phyloP scores from a whole-genome alignment of 1,284 basidiomycete species.

The Tilletia indica region DNA sequence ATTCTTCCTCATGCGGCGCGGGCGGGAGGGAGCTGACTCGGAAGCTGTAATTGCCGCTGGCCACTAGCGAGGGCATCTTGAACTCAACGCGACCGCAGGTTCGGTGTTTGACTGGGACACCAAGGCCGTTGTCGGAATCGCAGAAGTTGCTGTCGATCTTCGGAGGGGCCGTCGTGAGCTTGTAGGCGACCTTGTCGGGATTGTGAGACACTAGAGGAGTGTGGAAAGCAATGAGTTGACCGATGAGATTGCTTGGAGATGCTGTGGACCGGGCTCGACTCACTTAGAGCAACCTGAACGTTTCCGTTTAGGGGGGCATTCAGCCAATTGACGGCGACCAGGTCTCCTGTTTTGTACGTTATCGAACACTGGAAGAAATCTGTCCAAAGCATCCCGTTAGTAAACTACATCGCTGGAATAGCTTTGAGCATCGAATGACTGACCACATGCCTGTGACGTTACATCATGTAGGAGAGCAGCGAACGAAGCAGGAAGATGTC shows the following conservation, averaged over 20 bases:
- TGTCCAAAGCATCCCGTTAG: no score
- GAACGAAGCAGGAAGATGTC: neutral
- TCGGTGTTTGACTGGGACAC: neutral
- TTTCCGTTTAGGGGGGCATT: conserved; percentile 6
- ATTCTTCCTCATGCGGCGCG: conserved; percentile 9
- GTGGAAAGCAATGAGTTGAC: no score
- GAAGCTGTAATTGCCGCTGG: conserved; percentile 2
- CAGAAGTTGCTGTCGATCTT: neutral
- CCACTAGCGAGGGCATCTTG: conserved; percentile 9
- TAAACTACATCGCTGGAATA: no score
- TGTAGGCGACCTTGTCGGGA: neutral
- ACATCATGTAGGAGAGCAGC: no score
- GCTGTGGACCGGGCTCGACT: neutral
- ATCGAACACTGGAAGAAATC: neutral
- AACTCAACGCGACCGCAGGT: conserved; percentile 15
- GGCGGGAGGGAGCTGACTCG: neutral
- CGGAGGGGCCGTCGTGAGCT: conserved; percentile 1
- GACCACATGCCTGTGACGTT: no score
- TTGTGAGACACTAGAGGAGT: neutral
- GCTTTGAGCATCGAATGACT: neutral
- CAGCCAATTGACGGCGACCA: conserved; percentile 16
- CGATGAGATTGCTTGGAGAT: no score
- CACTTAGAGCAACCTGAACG: conserved; percentile 1
- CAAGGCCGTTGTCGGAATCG: conserved; percentile 3
- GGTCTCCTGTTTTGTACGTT: neutral